Base-by-base conservation (phyloP, 23 red algal genomes). In the Gracilaria caudata region DNA sequence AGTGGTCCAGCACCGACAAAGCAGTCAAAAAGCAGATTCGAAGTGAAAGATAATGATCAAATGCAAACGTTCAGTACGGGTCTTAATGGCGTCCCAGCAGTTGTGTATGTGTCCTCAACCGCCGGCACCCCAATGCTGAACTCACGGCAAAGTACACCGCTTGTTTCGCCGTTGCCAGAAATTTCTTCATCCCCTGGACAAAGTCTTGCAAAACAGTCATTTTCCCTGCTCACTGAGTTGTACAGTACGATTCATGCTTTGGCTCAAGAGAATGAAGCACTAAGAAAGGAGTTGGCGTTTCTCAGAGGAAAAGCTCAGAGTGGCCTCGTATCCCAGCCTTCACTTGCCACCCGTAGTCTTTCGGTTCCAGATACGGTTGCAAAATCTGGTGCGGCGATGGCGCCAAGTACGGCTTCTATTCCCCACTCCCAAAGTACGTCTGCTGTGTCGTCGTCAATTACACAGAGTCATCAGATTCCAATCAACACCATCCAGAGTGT, bases 41-140 rank as follows among this genome's bases (percentile, higher is more conserved):
- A 89, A 54, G 85, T 89, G 68, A 89, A 89, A 60, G 77, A 91
- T 35, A 82, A 82, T 70, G 87, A 89, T 54, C 85, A 89, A 47
- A 21, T 55, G 25, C 51, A 61, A 54, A 49, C 43, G 11, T 60
- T 30, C 12, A 68, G n/a, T 25, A 39, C 85, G 10, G 24, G 32
- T 46, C 24, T 57, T 6, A 79, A 79, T 60, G 73, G 85, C 79
- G 10, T 29, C 29, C 54, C 85, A 47, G 23, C 68, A 0, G 51
- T 76, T 21, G 39, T 79, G 16, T 45, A 66, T 73, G 61, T 89
- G 16, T 47, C 82, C 0, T 73, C 82, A 51, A 70, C 82, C 23
- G 25, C 85, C 14, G 34, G 54, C 0, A 89, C 53, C 7, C 68
- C 85, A 9, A 56, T 79, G 7, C 29, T 72, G 16, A 73, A 44